These are phyloP conservation scores for Colletotrichum sp. DNA, from an alignment of 2,329 filamentous ascomycete species.

Conservation along the genomic window DNA sequence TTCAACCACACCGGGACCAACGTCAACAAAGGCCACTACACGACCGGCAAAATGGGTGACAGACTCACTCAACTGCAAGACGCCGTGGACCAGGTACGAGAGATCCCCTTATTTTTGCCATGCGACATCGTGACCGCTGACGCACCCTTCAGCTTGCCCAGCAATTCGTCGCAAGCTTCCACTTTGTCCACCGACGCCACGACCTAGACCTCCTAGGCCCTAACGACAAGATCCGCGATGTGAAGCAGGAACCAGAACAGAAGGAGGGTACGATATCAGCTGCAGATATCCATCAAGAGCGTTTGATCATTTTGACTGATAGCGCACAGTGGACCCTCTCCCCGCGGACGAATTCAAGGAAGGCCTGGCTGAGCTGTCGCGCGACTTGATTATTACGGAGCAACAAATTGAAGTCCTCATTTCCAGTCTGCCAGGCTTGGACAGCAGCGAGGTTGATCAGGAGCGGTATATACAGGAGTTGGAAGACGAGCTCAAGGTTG, in stretches of 20 bases:
- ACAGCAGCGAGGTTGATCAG: conserved; percentile 80
- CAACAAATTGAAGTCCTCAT: conserved; percentile 84
- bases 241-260: conserved; percentile 57
- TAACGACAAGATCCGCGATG: conserved; percentile 62
- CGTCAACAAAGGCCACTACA: background rate
- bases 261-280: conserved; percentile 48
- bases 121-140: background rate
- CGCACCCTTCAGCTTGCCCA: conserved; percentile 60
- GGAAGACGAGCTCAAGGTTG: conserved; percentile 67
- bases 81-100: conserved; percentile 75
- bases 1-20: background rate
- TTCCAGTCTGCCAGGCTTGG: conserved; percentile 75
- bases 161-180: conserved; percentile 70
- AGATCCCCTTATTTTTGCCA: background rate
- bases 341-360: conserved; percentile 68
- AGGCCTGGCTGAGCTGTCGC: conserved; percentile 73
- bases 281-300: background rate
- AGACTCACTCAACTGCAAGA: conserved; percentile 84
- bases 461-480: conserved; percentile 68
- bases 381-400: conserved; percentile 78
- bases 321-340: conserved; percentile 59
- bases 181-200: conserved; percentile 72
- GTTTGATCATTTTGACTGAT: conserved; percentile 7
- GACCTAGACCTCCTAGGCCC: conserved; percentile 64
- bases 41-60: conserved; percentile 63